These are phyloP conservation scores for Candida sanyaensis DNA, from an alignment of 1,139 yeast genomes.

Conservation along the genomic window DNA sequence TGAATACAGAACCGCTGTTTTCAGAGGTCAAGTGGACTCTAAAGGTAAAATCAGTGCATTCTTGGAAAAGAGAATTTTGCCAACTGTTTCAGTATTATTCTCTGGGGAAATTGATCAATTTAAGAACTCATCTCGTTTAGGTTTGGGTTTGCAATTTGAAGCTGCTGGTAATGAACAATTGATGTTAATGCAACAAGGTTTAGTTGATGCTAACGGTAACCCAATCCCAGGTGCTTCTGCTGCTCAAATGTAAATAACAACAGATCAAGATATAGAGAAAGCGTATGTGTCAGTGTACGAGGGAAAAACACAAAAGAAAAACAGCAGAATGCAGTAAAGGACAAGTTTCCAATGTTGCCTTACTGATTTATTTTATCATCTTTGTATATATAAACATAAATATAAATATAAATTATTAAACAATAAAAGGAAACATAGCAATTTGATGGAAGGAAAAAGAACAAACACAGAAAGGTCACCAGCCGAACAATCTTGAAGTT, in stretches of 20 bases:
- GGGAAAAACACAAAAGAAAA: not conserved
- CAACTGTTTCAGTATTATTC: constrained; percentile 85
- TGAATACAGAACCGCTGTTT: constrained; percentile 94
- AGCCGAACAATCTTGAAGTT: constrained; percentile 36
- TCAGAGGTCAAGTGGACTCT: constrained; percentile 94
- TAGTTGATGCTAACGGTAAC: constrained; percentile 77
- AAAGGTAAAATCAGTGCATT: constrained; percentile 88
- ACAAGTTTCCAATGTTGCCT: not conserved
- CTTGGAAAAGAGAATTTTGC: constrained; percentile 91
- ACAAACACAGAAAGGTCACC: constrained; percentile 21
- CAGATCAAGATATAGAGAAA: not conserved
- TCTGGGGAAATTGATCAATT: constrained; percentile 90
- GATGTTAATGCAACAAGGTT: constrained; percentile 74
- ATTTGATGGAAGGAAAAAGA: not conserved
- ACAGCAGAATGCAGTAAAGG: not conserved
- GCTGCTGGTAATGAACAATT: constrained; percentile 92
- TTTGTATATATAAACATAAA: constrained; percentile 2
- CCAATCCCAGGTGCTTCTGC: constrained; percentile 74
- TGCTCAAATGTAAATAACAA: constrained; percentile 5
- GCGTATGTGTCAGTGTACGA: not conserved
- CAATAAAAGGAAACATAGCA: not conserved
- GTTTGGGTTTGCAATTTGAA: constrained; percentile 94
- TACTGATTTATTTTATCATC: constrained; percentile 6
- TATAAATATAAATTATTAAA: constrained; percentile 2
- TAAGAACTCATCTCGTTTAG: constrained; percentile 81